Conservation (phyloP, 208 protist species). For the Tritrichomonas foetus region DNA sequence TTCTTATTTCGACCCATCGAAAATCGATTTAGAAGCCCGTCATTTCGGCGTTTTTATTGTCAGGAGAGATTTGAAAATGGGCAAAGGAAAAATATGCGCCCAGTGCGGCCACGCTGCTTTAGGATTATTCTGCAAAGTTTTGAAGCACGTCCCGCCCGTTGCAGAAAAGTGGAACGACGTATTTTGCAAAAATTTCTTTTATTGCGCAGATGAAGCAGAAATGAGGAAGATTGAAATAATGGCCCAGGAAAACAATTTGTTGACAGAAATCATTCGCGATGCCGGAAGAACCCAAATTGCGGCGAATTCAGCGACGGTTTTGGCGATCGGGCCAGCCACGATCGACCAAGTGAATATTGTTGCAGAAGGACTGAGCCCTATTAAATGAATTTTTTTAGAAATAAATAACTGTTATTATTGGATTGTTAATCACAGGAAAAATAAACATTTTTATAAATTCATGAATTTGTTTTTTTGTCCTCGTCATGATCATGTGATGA, state of each 20-base stretch:
- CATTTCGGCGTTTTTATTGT: constrained; percentile 12
- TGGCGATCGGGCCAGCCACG: constrained; percentile 46
- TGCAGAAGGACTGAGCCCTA: too few relatives aligned
- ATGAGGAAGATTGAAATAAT: too few relatives aligned
- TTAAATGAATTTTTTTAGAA: too few relatives aligned
- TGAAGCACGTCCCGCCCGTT: neutral
- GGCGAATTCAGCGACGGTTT: constrained; percentile 49
- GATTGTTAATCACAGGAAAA: too few relatives aligned
- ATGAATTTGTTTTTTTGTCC: too few relatives aligned
- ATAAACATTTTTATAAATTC: too few relatives aligned
- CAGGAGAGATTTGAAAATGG: neutral
- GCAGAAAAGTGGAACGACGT: neutral
- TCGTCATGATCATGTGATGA: too few relatives aligned
- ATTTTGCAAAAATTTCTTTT: neutral
- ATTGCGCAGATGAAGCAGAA: neutral
- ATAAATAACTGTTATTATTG: too few relatives aligned
- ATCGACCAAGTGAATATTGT: too few relatives aligned
- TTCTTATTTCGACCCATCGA: too few relatives aligned
- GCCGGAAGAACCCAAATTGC: constrained; percentile 52
- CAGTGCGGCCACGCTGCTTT: neutral
- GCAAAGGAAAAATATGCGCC: neutral
- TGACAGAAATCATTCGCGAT: constrained; percentile 39
- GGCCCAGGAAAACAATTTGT: neutral
- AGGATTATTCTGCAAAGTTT: neutral
- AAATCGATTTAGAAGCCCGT: too few relatives aligned